These are phyloP conservation scores for Jaenimonas drosophilae DNA, from an alignment of 208 protist genomes.

Conservation along the genomic window DNA sequence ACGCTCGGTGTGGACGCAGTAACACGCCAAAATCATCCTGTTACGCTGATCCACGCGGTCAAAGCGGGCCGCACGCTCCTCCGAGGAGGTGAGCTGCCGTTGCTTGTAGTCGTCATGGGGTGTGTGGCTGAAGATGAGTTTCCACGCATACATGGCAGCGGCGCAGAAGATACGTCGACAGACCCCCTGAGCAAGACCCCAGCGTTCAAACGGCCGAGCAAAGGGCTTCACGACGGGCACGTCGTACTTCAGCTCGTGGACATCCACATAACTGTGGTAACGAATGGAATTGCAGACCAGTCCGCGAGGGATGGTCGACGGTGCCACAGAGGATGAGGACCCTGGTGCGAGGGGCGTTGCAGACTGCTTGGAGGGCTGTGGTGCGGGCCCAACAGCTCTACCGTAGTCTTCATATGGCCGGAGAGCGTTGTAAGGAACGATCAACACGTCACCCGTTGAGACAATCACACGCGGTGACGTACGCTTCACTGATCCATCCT, in stretches of 20 bases:
- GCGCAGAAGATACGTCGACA: constrained; percentile 54
- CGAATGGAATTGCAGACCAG: too few relatives aligned
- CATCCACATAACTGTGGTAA: constrained; percentile 51
- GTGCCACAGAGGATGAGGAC: too few relatives aligned
- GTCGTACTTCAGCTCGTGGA: constrained; percentile 39
- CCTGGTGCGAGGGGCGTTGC: too few relatives aligned
- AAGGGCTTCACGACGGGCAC: constrained; percentile 40
- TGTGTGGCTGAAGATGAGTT: constrained; percentile 87
- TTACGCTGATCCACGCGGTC: constrained; percentile 81
- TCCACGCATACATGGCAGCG: constrained; percentile 83
- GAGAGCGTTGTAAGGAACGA: too few relatives aligned
- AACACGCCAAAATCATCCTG: constrained; percentile 85
- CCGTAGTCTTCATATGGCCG: too few relatives aligned
- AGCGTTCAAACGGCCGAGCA: constrained; percentile 68
- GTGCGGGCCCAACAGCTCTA: too few relatives aligned
- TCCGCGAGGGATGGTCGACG: too few relatives aligned
- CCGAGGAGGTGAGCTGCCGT: constrained; percentile 41
- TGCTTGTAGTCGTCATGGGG: constrained; percentile 87
- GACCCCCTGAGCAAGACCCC: constrained; percentile 54
- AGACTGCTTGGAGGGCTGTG: too few relatives aligned
- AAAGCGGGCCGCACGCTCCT: constrained; percentile 54
- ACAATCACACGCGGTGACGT: too few relatives aligned
- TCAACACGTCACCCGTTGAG: too few relatives aligned
- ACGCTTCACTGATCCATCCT: too few relatives aligned
- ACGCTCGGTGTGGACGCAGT: constrained; percentile 58